These are phyloP conservation scores for Tolypocladium tropicale DNA, from an alignment of 2,329 filamentous ascomycete genomes.

Conservation along the genomic window DNA sequence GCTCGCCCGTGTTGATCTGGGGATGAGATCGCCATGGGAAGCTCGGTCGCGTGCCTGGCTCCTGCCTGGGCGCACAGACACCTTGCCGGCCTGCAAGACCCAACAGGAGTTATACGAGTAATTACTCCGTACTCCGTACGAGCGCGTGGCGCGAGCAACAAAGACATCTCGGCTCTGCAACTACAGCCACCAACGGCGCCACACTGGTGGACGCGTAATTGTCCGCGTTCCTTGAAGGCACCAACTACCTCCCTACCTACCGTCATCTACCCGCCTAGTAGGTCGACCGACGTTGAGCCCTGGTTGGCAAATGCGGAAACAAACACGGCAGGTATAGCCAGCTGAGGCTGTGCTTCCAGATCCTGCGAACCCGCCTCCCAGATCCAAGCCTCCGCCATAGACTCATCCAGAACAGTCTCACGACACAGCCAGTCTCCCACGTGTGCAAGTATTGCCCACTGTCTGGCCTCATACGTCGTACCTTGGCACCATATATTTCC, in stretches of 20 bases:
- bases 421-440: neutral
- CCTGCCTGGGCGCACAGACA: neutral
- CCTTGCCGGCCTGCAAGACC: neutral
- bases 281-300: neutral
- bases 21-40: neutral
- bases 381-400: neutral
- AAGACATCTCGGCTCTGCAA: neutral
- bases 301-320: neutral
- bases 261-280: neutral
- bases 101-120: too few species aligned
- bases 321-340: too few species aligned
- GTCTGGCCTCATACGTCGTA: neutral
- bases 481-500: neutral
- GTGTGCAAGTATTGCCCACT: neutral
- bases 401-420: neutral
- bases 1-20: neutral
- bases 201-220: too few species aligned
- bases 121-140: too few species aligned
- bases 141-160: neutral
- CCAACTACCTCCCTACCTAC: too few species aligned
- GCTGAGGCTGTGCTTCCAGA: neutral
- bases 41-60: too few species aligned
- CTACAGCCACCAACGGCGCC: neutral
- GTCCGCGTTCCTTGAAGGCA: too few species aligned
- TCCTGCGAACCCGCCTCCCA: neutral